Base-by-base conservation (phyloP, 768 basidiomycete genomes). In the Tylopilus plumbeoviolaceoides region DNA sequence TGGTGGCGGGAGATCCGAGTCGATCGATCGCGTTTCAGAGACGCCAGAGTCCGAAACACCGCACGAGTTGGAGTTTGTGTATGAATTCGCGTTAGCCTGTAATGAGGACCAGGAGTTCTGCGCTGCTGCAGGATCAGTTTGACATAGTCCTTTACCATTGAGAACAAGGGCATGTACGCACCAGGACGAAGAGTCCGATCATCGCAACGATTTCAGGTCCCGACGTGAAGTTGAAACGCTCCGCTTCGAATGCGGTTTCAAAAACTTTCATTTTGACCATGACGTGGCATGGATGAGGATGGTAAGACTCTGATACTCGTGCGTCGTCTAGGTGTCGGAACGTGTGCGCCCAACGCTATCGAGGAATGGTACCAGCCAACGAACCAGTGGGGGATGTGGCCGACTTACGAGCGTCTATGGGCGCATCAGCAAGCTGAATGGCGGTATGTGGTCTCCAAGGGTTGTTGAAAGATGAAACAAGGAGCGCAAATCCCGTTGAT, bases 161-260 rank as follows among this genome's bases (percentile, higher is more conserved):
- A 31, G 18, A 25, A 9, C 12, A n/a, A 38, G n/a, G 4, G 47
- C 46, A 17, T 23, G 23, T 23, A 23, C 23, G 23, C 23, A 23
- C 23, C 4, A 23, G 23, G 23, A 23, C 23, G 23, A n/a, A n/a
- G n/a, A n/a, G n/a, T n/a, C n/a, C 17, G 50, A 43, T 12, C 21
- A 23, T 42, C 7, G 40, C 33, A 35, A 14, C 15, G 11, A 33
- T 63, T 61, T 61, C 60, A 56, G 50, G 18, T 60, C 30, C 53
- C 54, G 61, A 59, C 47, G n/a, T n/a, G 38, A 0, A n/a, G 23
- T 23, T 48, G 49, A 55, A 47, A 59, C 40, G 47, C 52, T 49
- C 48, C 49, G 54, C 46, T 49, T 46, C 14, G 53, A 59, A 55
- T 15, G 30, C 28, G 7, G 9, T 20, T 27, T 44, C 33, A 21